These are phyloP conservation scores for Begonia masoniana DNA, from an alignment of 306 rosid species.

Conservation along the genomic window DNA sequence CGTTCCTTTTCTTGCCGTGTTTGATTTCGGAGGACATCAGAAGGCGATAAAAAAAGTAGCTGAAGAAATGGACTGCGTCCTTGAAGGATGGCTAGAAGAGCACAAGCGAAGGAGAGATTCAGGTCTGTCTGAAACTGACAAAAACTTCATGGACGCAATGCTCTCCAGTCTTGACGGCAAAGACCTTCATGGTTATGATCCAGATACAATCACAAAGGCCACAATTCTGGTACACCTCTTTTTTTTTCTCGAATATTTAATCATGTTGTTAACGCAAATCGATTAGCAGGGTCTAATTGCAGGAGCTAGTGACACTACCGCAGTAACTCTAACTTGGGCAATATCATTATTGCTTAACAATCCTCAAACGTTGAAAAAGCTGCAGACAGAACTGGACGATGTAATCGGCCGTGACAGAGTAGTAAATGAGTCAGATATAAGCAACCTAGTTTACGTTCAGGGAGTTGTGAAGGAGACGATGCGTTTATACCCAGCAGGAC, in stretches of 20 bases:
- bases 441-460: constrained; percentile 1
- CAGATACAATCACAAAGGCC: constrained; percentile 1
- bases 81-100: neutral
- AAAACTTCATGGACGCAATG: constrained; percentile 7
- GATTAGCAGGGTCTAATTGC: neutral
- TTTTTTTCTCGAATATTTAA: neutral
- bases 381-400: neutral
- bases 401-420: neutral
- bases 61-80: neutral
- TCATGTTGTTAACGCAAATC: neutral
- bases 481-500: neutral
- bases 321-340: neutral
- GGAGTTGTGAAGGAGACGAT: constrained; percentile 2
- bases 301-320: neutral
- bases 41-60: constrained; percentile 1
- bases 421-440: neutral
- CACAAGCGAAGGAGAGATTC: neutral
- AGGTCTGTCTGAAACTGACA: neutral
- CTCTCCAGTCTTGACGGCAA: neutral
- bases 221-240: neutral
- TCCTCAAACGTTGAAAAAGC: neutral
- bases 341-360: constrained; percentile 1
- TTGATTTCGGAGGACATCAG: neutral
- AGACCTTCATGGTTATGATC: neutral
- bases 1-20: neutral